A percentile compares a stretch with the other conserved stretches of the same genome.
Conservation (phyloP, 2,329 filamentous ascomycete species). For the Graphilbum ipis-grandicollis region DNA sequence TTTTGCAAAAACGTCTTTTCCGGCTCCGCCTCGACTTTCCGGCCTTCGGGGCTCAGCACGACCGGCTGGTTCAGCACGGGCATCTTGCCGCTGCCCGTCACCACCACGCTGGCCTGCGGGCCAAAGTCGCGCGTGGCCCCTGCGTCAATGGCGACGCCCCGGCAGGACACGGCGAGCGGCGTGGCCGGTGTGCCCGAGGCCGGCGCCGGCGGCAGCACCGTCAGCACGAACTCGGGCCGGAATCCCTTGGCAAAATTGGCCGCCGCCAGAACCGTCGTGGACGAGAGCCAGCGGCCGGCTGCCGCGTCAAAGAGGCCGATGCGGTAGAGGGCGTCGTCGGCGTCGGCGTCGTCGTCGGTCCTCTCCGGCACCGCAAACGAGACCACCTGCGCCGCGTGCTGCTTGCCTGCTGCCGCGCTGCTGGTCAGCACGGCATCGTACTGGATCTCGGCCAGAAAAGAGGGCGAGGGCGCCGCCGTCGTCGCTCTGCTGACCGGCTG, state of each 20-base stretch:
- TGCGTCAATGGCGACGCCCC: slow-evolving; percentile 43
- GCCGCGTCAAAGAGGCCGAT: slow-evolving; percentile 38
- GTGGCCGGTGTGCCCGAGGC: background rate
- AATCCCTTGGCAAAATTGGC: slow-evolving; percentile 46
- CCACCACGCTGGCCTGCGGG: slow-evolving; percentile 35
- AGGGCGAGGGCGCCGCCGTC: slow-evolving; percentile 17
- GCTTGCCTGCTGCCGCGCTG: background rate
- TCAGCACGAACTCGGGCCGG: slow-evolving; percentile 36
- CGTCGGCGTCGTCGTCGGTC: background rate
- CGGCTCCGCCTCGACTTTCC: slow-evolving; percentile 29
- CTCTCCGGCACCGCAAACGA: slow-evolving; percentile 38
- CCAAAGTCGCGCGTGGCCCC: slow-evolving; percentile 49
- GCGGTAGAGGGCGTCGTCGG: slow-evolving; percentile 24
- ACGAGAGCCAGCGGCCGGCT: slow-evolving; percentile 29
- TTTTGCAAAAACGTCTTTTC: slow-evolving; percentile 53
- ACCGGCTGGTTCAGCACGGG: slow-evolving; percentile 47
- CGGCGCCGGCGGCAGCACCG: slow-evolving; percentile 20
- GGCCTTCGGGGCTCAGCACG: slow-evolving; percentile 41
- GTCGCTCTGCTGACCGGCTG: slow-evolving; percentile 26
- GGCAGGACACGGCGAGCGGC: slow-evolving; percentile 21
- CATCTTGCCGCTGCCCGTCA: slow-evolving; percentile 30
- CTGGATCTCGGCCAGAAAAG: slow-evolving; percentile 33
- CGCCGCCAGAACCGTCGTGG: slow-evolving; percentile 35
- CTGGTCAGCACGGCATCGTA: slow-evolving; percentile 27
- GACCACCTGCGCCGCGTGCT: slow-evolving; percentile 23